These are phyloP conservation scores for Scutellaria galericulata DNA, from an alignment of 257 asterid species.

Conservation along the genomic window DNA sequence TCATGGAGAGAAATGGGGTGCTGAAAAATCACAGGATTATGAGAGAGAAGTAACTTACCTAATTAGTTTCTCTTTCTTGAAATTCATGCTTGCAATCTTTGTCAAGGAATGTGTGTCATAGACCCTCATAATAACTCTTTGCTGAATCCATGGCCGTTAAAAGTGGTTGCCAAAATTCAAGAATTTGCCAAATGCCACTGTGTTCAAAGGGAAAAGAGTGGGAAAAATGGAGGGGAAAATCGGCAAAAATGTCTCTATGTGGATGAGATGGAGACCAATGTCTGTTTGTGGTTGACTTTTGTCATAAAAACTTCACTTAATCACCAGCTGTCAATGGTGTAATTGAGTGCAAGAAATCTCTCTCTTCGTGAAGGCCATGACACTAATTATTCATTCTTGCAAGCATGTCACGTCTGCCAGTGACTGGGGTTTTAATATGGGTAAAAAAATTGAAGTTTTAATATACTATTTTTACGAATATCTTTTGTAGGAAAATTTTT, in stretches of 20 bases:
- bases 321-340: conserved; percentile 28
- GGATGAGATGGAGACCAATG: conserved; percentile 39
- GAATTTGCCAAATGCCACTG: conserved; percentile 27
- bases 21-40: background rate
- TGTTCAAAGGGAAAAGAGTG: conserved; percentile 2
- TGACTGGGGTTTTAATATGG: background rate
- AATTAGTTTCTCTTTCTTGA: conserved; percentile 58
- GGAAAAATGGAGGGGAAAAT: conserved; percentile 19
- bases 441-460: background rate
- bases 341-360: no score
- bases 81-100: conserved; percentile 50
- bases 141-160: conserved; percentile 4
- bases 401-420: background rate
- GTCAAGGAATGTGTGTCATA: background rate
- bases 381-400: no score
- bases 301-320: conserved; percentile 1
- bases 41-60: conserved; percentile 47
- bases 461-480: background rate
- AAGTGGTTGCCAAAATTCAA: conserved; percentile 10
- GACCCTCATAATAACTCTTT: background rate
- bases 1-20: background rate
- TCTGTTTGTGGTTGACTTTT: conserved; percentile 39
- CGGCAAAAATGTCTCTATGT: conserved; percentile 30
- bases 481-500: no score
- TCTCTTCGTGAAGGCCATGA: conserved; percentile 44